Conservation (phyloP, 2,329 filamentous ascomycete genomes). For the Cercospora beticola region DNA sequence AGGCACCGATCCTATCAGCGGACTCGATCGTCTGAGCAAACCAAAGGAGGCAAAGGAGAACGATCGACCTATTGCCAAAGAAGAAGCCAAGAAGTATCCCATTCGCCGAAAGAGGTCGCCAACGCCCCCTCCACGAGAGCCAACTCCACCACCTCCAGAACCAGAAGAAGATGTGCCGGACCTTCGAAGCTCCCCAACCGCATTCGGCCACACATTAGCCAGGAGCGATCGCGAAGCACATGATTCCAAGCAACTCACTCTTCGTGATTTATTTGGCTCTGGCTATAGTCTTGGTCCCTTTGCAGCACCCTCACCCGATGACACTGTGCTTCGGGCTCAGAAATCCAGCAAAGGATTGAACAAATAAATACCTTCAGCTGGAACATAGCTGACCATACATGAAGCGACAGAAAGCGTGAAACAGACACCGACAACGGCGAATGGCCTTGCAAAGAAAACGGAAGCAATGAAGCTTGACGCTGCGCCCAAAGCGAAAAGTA, state of each 20-base stretch:
- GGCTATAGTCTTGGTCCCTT: conserved; percentile 27
- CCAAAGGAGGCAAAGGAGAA: conserved; percentile 32
- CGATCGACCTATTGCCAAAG: conserved; percentile 46
- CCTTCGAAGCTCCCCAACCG: conserved; percentile 34
- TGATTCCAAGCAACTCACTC: conserved; percentile 19
- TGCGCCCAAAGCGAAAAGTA: conserved; percentile 57
- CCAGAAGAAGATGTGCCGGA: conserved; percentile 31
- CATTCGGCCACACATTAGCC: conserved; percentile 33
- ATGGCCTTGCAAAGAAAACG: conserved; percentile 34
- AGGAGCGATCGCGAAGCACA: conserved; percentile 1
- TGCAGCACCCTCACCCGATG: conserved; percentile 37
- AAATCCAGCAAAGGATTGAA: conserved; percentile 35
- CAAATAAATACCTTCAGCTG: conserved; percentile 24
- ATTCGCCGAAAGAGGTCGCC: conserved; percentile 33
- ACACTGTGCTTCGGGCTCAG: conserved; percentile 34
- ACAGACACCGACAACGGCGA: conserved; percentile 19
- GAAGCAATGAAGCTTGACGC: conserved; percentile 33
- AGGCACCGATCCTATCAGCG: conserved; percentile 38
- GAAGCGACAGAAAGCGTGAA: conserved; percentile 23
- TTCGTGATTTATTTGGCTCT: conserved; percentile 33
- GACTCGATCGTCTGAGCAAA: conserved; percentile 46
- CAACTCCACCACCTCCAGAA: conserved; percentile 33
- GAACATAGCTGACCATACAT: conserved; percentile 17
- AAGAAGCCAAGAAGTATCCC: conserved; percentile 63
- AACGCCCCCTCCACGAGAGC: conserved; percentile 32